These are phyloP conservation scores for Fomitopsis schrenkii DNA, from an alignment of 1,284 basidiomycete species.

Conservation along the genomic window DNA sequence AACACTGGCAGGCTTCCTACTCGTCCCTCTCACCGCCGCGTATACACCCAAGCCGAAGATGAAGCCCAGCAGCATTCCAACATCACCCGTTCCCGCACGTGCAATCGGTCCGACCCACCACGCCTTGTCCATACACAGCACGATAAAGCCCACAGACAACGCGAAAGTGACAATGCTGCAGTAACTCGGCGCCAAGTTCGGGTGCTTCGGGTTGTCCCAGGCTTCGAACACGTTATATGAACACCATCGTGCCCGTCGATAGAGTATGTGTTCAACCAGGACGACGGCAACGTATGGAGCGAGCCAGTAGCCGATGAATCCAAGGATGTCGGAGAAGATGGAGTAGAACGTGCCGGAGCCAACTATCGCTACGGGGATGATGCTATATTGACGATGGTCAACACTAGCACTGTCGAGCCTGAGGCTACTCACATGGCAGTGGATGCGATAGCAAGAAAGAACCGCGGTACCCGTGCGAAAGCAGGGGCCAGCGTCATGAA, in stretches of 20 bases:
- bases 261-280: slow-evolving; percentile 53
- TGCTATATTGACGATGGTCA: slow-evolving; percentile 25
- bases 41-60: slow-evolving; percentile 36
- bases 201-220: slow-evolving; percentile 36
- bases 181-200: slow-evolving; percentile 38
- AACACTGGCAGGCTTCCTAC: not conserved
- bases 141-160: slow-evolving; percentile 43
- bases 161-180: slow-evolving; percentile 47
- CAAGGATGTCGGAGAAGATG: slow-evolving; percentile 46
- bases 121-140: slow-evolving; percentile 57
- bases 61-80: slow-evolving; percentile 49
- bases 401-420: not conserved
- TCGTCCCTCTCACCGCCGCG: slow-evolving; percentile 30
- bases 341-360: slow-evolving; percentile 56
- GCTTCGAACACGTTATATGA: slow-evolving; percentile 31
- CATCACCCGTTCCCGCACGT: slow-evolving; percentile 46
- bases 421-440: slow-evolving; percentile 54
- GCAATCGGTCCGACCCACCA: slow-evolving; percentile 54
- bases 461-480: slow-evolving; percentile 61
- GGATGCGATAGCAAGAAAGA: slow-evolving; percentile 66
- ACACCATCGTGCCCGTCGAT: slow-evolving; percentile 35
- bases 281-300: slow-evolving; percentile 49
- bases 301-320: slow-evolving; percentile 60
- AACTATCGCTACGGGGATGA: slow-evolving; percentile 57
- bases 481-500: slow-evolving; percentile 62